Conservation (phyloP, 371 early-diverging fungal species). For the Catenaria anguillulae region DNA sequence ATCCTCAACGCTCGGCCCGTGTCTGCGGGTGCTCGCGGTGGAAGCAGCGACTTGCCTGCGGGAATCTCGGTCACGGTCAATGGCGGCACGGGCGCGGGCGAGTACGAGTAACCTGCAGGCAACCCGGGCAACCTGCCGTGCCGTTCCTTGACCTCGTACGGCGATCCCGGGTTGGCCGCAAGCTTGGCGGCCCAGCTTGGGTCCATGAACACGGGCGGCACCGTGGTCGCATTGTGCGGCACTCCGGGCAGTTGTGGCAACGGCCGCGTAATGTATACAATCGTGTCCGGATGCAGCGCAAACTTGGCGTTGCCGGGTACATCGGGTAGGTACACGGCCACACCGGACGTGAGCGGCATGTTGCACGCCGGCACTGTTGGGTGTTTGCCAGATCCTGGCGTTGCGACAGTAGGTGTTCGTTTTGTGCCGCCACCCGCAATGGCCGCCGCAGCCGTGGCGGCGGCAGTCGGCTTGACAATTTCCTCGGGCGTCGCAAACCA, state of each 20-base stretch:
- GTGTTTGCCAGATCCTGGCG: no score
- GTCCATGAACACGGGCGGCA: slow-evolving; percentile 15
- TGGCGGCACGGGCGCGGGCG: slow-evolving; percentile 10
- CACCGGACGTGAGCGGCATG: not conserved
- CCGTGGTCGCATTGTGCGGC: slow-evolving; percentile 12
- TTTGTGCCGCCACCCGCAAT: not conserved
- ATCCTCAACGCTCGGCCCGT: not conserved
- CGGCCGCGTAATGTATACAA: not conserved
- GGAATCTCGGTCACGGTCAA: not conserved
- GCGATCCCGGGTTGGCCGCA: not conserved
- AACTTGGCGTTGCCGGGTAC: not conserved
- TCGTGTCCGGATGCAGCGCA: not conserved
- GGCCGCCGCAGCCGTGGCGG: not conserved
- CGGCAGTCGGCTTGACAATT: not conserved
- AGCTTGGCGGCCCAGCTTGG: slow-evolving; percentile 2
- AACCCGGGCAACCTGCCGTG: slow-evolving; percentile 8
- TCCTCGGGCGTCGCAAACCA: slow-evolving; percentile 5
- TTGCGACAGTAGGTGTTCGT: not conserved
- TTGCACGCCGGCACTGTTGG: not conserved
- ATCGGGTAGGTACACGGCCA: not conserved
- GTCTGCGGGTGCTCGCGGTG: not conserved
- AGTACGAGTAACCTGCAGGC: slow-evolving; percentile 12
- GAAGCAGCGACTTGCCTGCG: not conserved
- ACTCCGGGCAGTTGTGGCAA: slow-evolving; percentile 10
- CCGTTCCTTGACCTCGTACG: slow-evolving; percentile 10